Percentiles rank a stretch among this genome's conserved stretches.
Evolutionary conservation across 176 grass and related monocot genomes (phyloP).

Genomic region (Eleusine indica): DNA sequence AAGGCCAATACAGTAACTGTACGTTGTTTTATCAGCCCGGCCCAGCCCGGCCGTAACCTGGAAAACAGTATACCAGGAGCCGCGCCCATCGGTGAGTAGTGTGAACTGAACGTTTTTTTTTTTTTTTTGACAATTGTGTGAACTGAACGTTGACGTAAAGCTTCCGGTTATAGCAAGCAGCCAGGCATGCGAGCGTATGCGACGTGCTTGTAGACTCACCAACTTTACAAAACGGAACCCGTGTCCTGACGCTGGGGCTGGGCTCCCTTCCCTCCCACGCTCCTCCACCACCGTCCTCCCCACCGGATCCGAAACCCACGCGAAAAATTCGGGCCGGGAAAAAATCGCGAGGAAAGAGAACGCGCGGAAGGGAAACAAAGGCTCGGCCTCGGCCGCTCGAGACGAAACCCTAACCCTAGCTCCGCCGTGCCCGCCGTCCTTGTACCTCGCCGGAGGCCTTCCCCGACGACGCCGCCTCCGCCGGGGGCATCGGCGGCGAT

Average conservation of each 20-base stretch:
- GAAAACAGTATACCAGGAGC: neutral
- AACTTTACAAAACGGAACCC: slow-evolving; percentile 44
- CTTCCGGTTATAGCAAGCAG: neutral
- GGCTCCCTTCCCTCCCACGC: neutral
- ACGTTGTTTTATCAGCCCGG: neutral
- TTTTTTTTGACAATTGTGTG: no score
- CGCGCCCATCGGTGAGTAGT: no score
- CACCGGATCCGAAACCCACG: slow-evolving; percentile 76
- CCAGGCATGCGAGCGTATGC: slow-evolving; percentile 8
- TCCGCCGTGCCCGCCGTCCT: slow-evolving; percentile 24
- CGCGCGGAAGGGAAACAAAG: slow-evolving; percentile 31
- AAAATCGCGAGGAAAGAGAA: slow-evolving; percentile 46
- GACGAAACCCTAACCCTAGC: slow-evolving; percentile 97
- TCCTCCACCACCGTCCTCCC: neutral
- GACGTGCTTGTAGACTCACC: neutral
- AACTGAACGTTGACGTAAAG: neutral
- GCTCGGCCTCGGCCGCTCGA: slow-evolving; percentile 20
- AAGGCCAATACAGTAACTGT: neutral
- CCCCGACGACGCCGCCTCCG: neutral
- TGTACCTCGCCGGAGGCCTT: slow-evolving; percentile 37
- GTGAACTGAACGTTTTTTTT: neutral
- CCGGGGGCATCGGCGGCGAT: slow-evolving; percentile 48
- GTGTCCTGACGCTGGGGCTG: slow-evolving; percentile 39
- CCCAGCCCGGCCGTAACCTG: neutral
- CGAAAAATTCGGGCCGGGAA: slow-evolving; percentile 61